Conservation (phyloP, 352 stramenopile genomes). For the Pythium apleroticum region DNA sequence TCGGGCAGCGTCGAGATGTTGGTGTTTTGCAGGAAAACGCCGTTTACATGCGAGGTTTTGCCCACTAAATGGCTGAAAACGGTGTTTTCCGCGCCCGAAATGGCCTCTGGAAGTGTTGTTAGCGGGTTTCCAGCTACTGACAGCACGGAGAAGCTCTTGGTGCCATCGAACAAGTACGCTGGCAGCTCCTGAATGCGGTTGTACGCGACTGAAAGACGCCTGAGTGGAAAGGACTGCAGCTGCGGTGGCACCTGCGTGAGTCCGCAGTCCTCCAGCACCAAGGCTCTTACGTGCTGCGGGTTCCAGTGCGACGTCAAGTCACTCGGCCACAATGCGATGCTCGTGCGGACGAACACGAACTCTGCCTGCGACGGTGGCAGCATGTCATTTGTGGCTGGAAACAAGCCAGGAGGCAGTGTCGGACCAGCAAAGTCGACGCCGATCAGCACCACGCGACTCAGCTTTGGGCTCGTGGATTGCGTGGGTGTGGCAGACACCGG, state of each 20-base stretch:
- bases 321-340: not conserved
- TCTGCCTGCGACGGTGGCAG: not conserved
- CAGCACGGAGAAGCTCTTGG: not conserved
- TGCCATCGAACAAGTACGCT: not conserved
- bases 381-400: not conserved
- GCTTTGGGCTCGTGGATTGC: not conserved
- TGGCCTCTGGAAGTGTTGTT: not conserved
- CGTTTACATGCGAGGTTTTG: not conserved
- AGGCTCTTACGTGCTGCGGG: not conserved
- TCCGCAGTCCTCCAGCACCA: constrained; percentile 13
- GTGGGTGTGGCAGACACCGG: not conserved
- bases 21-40: constrained; percentile 10
- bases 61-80: constrained; percentile 1
- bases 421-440: not conserved
- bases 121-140: constrained; percentile 4
- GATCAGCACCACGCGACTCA: constrained; percentile 8
- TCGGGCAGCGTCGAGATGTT: constrained; percentile 2
- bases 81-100: not conserved
- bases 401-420: not conserved
- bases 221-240: not conserved
- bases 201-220: constrained; percentile 1
- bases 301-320: not conserved
- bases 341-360: constrained; percentile 8
- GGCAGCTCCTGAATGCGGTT: constrained; percentile 2
- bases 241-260: not conserved